Conservation (phyloP, 371 early-diverging fungal species). For the Massospora cicadina region DNA sequence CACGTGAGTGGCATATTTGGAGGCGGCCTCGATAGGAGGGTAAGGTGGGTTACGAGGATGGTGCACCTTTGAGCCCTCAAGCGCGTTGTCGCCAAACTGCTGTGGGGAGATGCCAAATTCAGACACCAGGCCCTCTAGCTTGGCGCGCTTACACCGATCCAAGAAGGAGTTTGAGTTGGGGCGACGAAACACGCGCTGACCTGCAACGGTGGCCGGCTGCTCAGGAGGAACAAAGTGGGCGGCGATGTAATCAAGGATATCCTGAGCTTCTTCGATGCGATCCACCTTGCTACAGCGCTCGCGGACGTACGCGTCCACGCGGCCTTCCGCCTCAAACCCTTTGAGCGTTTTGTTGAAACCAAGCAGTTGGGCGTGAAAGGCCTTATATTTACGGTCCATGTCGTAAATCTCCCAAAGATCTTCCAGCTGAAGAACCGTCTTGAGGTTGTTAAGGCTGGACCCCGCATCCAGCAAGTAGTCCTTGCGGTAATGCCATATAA, state of each 20-base stretch:
- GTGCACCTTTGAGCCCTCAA: slow-evolving; percentile 30
- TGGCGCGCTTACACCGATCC: slow-evolving; percentile 29
- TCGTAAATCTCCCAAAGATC: slow-evolving; percentile 86
- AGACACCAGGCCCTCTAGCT: slow-evolving; percentile 33
- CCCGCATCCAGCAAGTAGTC: slow-evolving; percentile 52
- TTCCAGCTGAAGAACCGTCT: slow-evolving; percentile 28
- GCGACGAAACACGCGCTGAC: slow-evolving; percentile 23
- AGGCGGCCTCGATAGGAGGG: slow-evolving; percentile 41
- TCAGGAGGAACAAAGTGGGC: slow-evolving; percentile 18
- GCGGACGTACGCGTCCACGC: slow-evolving; percentile 25
- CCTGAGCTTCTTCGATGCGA: slow-evolving; percentile 50
- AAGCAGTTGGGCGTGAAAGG: slow-evolving; percentile 18
- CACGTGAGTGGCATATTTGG: slow-evolving; percentile 25
- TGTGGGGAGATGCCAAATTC: slow-evolving; percentile 36
- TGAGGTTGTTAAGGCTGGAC: slow-evolving; percentile 15
- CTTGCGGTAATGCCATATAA: slow-evolving; percentile 65
- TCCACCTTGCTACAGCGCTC: slow-evolving; percentile 26
- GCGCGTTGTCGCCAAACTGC: slow-evolving; percentile 45
- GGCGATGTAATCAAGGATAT: slow-evolving; percentile 56
- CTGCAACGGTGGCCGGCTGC: slow-evolving; percentile 29
- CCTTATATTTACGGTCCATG: slow-evolving; percentile 55
- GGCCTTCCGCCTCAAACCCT: background rate
- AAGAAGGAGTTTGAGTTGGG: slow-evolving; percentile 23
- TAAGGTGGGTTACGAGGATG: slow-evolving; percentile 29
- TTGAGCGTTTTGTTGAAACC: background rate